Conservation (phyloP, 495 filamentous ascomycete genomes). For the Alectoria sarmentosa region DNA sequence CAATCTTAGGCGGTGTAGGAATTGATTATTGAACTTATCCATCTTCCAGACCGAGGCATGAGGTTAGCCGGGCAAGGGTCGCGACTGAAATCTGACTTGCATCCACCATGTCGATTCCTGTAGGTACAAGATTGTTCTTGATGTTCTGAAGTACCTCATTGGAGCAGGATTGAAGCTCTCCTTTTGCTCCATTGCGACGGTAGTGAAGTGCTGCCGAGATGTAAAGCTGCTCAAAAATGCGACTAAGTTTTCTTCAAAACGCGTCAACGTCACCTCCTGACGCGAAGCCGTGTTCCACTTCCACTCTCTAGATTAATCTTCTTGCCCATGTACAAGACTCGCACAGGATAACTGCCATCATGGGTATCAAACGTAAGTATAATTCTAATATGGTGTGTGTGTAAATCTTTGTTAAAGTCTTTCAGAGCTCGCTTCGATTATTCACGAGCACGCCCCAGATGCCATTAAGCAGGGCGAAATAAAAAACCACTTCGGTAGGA, state of each 20-base stretch:
- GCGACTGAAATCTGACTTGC: neutral
- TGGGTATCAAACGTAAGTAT: slow-evolving; percentile 79
- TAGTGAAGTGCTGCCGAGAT: neutral
- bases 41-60: slow-evolving; percentile 4
- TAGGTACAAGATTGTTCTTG: too few relatives aligned
- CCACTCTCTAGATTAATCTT: neutral
- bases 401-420: slow-evolving; percentile 12
- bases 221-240: neutral
- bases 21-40: neutral
- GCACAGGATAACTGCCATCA: slow-evolving; percentile 41
- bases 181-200: neutral
- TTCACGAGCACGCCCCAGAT: slow-evolving; percentile 86
- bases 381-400: neutral
- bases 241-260: neutral
- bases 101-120: too few relatives aligned
- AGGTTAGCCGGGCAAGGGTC: slow-evolving; percentile 5
- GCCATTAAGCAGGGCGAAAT: slow-evolving; percentile 96
- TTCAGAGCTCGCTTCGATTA: slow-evolving; percentile 70
- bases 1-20: too few relatives aligned
- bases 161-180: neutral
- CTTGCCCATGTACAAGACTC: neutral
- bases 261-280: slow-evolving; percentile 9
- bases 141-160: neutral
- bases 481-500: slow-evolving; percentile 96
- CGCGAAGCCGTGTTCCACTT: neutral